phyloP scores from a whole-genome alignment of 768 basidiomycete genomes.

The Pulveroboletus sp. region DNA sequence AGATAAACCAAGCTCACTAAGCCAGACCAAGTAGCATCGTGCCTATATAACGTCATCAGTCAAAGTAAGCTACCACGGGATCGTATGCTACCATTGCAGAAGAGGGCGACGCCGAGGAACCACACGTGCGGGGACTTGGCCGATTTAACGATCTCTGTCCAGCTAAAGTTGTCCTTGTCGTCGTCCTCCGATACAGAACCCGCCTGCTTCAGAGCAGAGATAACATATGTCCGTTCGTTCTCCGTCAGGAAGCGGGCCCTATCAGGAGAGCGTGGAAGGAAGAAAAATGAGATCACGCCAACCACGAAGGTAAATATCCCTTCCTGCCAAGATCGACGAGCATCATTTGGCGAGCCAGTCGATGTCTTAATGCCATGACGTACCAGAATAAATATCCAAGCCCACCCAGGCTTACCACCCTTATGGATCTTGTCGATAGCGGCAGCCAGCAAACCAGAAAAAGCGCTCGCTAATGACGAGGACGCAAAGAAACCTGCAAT shows the following conservation, averaged over 20 bases:
- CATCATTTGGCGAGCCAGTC: neutral
- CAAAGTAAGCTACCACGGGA: too few relatives aligned
- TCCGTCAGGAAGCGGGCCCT: slow-evolving; percentile 46
- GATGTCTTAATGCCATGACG: neutral
- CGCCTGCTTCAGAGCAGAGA: slow-evolving; percentile 19
- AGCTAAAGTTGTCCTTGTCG: slow-evolving; percentile 45
- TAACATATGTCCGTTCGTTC: slow-evolving; percentile 48
- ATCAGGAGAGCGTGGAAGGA: slow-evolving; percentile 43
- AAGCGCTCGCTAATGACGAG: slow-evolving; percentile 55
- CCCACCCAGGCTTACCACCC: slow-evolving; percentile 50
- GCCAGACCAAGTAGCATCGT: too few relatives aligned
- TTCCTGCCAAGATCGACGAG: slow-evolving; percentile 31
- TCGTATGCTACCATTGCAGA: too few relatives aligned
- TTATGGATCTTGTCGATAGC: slow-evolving; percentile 51
- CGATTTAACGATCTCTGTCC: slow-evolving; percentile 48
- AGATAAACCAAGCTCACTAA: too few relatives aligned
- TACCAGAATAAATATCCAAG: slow-evolving; percentile 56
- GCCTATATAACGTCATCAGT: too few relatives aligned
- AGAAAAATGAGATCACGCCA: slow-evolving; percentile 46
- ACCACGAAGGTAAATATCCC: slow-evolving; percentile 60
- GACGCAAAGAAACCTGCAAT: slow-evolving; percentile 37
- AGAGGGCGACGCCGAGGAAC: slow-evolving; percentile 33
- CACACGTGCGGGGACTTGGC: slow-evolving; percentile 52
- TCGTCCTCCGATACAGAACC: slow-evolving; percentile 38
- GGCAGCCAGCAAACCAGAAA: slow-evolving; percentile 60